Evolutionary conservation across 495 filamentous ascomycete genomes (phyloP).

Genomic region (Penicillium goetzii): DNA sequence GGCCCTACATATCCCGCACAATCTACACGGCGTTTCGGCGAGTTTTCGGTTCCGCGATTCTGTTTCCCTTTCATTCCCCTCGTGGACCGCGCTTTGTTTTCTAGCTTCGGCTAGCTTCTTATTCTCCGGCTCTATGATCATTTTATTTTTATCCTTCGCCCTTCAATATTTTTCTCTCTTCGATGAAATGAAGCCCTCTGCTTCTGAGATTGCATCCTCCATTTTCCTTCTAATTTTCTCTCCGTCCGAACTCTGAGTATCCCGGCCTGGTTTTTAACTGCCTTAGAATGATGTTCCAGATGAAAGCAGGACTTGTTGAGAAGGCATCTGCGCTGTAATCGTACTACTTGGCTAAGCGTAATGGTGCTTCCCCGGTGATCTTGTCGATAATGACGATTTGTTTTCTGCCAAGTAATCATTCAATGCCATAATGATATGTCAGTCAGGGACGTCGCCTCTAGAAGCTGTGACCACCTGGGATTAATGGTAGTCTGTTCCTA

Average conservation of each 20-base stretch:
- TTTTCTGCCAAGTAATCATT: constrained; percentile 12
- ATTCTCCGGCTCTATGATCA: not conserved
- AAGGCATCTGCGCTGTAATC: constrained; percentile 2
- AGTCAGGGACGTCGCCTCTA: not conserved
- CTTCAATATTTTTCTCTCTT: not conserved
- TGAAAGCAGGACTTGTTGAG: not conserved
- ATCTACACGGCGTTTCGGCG: constrained; percentile 24
- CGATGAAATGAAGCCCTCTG: constrained; percentile 4
- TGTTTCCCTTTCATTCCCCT: not conserved
- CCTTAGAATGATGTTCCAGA: not conserved
- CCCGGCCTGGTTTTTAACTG: not conserved
- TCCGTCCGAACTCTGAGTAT: constrained; percentile 8
- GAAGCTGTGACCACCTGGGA: not conserved
- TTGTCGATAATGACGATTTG: not conserved
- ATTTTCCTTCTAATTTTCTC: constrained; percentile 1
- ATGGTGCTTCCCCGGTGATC: not conserved
- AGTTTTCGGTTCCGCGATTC: not conserved
- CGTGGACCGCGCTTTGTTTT: not conserved
- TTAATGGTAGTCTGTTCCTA: not conserved
- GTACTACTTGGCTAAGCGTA: constrained; percentile 2
- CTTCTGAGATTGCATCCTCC: constrained; percentile 4
- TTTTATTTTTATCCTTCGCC: not conserved
- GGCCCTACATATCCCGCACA: constrained; percentile 17
- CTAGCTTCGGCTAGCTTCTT: not conserved
- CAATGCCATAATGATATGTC: constrained; percentile 13